Conservation (phyloP, 129 eudicot genomes). For the Escallonia rubra region DNA sequence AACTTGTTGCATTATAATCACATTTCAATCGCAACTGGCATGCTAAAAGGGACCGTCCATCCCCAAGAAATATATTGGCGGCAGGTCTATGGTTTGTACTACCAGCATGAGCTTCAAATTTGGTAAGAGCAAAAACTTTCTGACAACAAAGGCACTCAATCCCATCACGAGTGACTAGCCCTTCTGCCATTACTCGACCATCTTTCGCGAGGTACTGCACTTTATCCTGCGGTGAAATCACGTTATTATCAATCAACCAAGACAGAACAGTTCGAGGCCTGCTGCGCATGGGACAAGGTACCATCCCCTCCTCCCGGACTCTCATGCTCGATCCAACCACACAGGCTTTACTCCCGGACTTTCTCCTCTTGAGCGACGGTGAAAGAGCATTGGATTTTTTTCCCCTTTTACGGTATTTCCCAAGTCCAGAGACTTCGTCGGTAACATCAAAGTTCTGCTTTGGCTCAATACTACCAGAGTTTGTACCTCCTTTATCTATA, state of each 20-base stretch:
- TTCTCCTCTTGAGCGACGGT: no score
- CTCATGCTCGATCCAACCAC: no score
- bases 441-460: no score
- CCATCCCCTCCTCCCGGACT: no score
- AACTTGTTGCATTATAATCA: not conserved
- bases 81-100: conserved; percentile 63
- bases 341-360: no score
- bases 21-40: conserved; percentile 36
- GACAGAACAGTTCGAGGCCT: not conserved
- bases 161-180: conserved; percentile 23
- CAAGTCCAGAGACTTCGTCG: no score
- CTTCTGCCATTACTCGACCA: conserved; percentile 11
- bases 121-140: conserved; percentile 13
- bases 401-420: no score
- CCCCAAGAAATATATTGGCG: conserved; percentile 54
- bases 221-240: conserved; percentile 2
- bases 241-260: conserved; percentile 4
- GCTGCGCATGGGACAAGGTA: not conserved
- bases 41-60: conserved; percentile 60
- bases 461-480: no score
- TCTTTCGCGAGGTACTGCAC: conserved; percentile 13
- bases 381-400: no score
- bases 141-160: conserved; percentile 23
- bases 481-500: no score
- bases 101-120: conserved; percentile 80